Base-by-base conservation (phyloP, 257 asterid species). In the Solanum sejunctum region DNA sequence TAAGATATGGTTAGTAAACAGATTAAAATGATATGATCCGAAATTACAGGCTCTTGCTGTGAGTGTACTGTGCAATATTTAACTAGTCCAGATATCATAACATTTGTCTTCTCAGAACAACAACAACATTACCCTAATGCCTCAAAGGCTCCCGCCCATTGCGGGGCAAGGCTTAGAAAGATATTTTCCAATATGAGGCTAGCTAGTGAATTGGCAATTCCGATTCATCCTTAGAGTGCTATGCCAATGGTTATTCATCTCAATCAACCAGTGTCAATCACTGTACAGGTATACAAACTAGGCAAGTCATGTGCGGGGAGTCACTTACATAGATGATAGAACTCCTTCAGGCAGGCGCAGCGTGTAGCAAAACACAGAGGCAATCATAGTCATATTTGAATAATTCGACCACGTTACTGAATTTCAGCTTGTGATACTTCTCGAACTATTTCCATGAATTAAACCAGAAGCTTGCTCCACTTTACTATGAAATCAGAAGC, bases 401-500 rank as follows among this genome's bases (percentile, higher is more conserved):
- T 15, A 8, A 26, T 28, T 51, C 6, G 26, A 77, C 45, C 47
- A 15, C 51, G 63, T 49, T 26, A 51, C 82, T 26, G 11, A 49
- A 77, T 51, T 73, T 77, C 63, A 77, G 47, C 23, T 77, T 77
- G 16, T 23, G 63, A 26, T 32, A 51, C 45, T 83, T n/a, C 28
- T 15, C 11, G 2, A n/a, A 52, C 64, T 52, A 45, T 28, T 36
- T 45, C 20, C 85, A 4, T 69, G 39, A 20, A 12, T 45, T 36
- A 16, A 49, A 64, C 85, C 80, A 28, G 66, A 47, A 16, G 63
- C 13, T 15, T 26, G 63, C 69, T 67, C 81, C 66, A 18, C 69
- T n/a, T 51, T 4, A 45, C 90, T 89, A 90, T 86, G 69, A 60
- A 84, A 54, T 47, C 54, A 17, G 58, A 80, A n/a, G 56, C 41